phyloP scores from a whole-genome alignment of 148 eudicot species.

The Chenopodium album region DNA sequence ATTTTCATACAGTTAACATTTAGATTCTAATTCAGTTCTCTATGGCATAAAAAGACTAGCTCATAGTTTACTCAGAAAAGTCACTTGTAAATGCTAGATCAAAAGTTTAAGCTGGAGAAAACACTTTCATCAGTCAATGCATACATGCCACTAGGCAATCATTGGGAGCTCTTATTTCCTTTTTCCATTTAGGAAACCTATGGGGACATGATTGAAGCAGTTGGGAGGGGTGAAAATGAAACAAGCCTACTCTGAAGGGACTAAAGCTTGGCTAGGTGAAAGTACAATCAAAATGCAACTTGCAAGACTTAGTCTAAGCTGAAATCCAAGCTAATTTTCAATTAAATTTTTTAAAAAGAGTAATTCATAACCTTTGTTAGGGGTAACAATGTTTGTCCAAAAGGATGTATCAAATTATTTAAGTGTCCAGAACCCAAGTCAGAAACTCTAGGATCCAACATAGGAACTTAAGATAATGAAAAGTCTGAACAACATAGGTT shows the following conservation, averaged over 20 bases:
- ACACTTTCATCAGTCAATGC: neutral
- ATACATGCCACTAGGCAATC: neutral
- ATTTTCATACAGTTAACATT: neutral
- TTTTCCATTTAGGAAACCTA: neutral
- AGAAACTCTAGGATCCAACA: too few species aligned
- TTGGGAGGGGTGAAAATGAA: neutral
- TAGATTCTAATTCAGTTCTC: neutral
- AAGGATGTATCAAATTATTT: too few species aligned
- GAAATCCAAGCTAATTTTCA: too few species aligned
- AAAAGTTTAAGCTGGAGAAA: neutral
- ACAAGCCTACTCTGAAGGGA: neutral
- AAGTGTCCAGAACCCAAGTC: too few species aligned
- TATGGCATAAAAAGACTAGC: neutral
- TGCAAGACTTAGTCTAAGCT: too few species aligned
- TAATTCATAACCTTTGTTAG: too few species aligned
- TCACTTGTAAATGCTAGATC: neutral
- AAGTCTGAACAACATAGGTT: too few species aligned
- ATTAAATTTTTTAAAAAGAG: too few species aligned
- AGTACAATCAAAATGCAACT: too few species aligned
- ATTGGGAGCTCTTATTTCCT: neutral
- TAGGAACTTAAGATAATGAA: too few species aligned
- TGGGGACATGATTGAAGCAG: neutral
- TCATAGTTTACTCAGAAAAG: neutral
- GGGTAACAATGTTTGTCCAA: too few species aligned
- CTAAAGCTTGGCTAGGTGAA: neutral